Evolutionary conservation across 345 rosid genomes (phyloP).

Genomic region (Noccaea caerulescens): DNA sequence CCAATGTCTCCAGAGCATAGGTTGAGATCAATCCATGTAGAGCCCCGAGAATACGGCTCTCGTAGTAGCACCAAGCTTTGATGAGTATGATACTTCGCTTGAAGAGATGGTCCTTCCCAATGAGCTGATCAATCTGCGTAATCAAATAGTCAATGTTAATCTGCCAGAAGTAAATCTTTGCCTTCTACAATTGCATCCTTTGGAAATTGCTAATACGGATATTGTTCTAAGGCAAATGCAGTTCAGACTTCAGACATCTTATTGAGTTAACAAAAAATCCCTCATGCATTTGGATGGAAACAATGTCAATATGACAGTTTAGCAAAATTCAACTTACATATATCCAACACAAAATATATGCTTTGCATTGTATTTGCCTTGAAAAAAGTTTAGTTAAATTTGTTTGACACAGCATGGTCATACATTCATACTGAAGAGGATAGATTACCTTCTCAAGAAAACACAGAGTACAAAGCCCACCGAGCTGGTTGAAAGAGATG

Average conservation of each 20-base stretch:
- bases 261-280: conserved; percentile 3
- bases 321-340: not conserved
- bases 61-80: conserved; percentile 94
- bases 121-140: conserved; percentile 67
- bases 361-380: conserved; percentile 20
- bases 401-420: conserved; percentile 29
- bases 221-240: conserved; percentile 1
- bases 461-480: conserved; percentile 83
- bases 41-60: conserved; percentile 93
- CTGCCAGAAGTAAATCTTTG: conserved; percentile 22
- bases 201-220: not conserved
- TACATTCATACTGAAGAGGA: conserved; percentile 32
- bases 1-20: conserved; percentile 88
- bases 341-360: not conserved
- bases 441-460: conserved; percentile 83
- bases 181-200: conserved; percentile 12
- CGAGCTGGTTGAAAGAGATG: conserved; percentile 91
- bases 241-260: not conserved
- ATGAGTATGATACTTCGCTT: conserved; percentile 83
- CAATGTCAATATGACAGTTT: conserved; percentile 13
- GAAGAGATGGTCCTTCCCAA: conserved; percentile 77
- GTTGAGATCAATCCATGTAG: conserved; percentile 88
- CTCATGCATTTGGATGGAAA: not conserved
- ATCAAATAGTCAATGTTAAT: conserved; percentile 33
- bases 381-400: conserved; percentile 19